Evolutionary conservation across 345 rosid genomes (phyloP).

Genomic region (Kernera saxatilis): DNA sequence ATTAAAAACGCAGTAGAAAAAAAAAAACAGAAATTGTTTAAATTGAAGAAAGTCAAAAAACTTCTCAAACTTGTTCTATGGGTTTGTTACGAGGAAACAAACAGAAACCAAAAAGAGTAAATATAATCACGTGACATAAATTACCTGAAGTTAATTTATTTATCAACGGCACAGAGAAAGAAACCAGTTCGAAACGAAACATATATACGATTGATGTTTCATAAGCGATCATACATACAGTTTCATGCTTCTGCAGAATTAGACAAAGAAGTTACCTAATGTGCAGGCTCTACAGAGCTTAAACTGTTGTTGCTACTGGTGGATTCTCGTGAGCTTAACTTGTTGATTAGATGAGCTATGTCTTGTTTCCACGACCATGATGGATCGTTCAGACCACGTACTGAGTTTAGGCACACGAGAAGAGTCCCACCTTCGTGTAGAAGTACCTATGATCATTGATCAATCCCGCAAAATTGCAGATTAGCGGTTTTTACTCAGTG

Average conservation of each 20-base stretch:
- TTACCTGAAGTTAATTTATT: neutral
- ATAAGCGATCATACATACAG: neutral
- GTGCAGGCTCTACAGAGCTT: slow-evolving; percentile 14
- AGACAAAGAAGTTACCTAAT: slow-evolving; percentile 23
- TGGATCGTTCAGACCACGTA: slow-evolving; percentile 78
- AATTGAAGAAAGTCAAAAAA: neutral
- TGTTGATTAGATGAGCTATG: slow-evolving; percentile 39
- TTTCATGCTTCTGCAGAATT: neutral
- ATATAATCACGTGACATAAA: slow-evolving; percentile 3
- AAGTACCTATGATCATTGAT: slow-evolving; percentile 58
- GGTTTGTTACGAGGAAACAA: slow-evolving; percentile 3
- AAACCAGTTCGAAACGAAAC: too few species aligned
- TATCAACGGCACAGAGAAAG: neutral
- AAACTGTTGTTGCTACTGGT: slow-evolving; percentile 5
- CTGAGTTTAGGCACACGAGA: slow-evolving; percentile 80
- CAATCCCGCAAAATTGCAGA: neutral
- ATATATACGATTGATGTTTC: slow-evolving; percentile 6
- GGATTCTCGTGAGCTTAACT: slow-evolving; percentile 16
- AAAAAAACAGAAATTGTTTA: neutral
- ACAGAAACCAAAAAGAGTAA: slow-evolving; percentile 7
- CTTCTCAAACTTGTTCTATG: neutral
- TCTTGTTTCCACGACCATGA: slow-evolving; percentile 82
- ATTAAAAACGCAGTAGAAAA: neutral
- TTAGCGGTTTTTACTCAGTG: neutral
- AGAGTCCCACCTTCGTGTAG: slow-evolving; percentile 93